Evolutionary conservation across 441 rosid genomes (phyloP).

Genomic region (Adansonia madagascariensis): DNA sequence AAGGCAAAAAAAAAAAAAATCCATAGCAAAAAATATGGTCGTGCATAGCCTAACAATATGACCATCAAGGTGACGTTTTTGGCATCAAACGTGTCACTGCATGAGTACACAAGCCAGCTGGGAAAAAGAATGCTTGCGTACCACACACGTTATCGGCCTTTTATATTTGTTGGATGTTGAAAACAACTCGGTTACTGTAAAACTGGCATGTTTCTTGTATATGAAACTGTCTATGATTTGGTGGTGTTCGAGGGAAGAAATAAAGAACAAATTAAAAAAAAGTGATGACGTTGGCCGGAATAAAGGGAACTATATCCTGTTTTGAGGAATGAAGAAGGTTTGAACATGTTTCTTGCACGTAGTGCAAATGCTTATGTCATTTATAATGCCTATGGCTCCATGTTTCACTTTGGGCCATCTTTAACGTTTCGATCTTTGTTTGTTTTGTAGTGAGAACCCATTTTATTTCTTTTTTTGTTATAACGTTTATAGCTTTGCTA

Average conservation of each 20-base stretch:
- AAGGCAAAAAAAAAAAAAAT: background rate
- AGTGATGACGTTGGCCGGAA: background rate
- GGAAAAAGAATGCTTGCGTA: conserved; percentile 29
- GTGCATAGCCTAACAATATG: conserved; percentile 4
- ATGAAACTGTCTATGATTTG: conserved; percentile 9
- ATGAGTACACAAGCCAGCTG: conserved; percentile 25
- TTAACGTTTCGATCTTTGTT: conserved; percentile 28
- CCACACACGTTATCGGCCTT: background rate
- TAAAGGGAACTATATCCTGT: conserved; percentile 17
- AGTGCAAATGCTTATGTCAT: conserved; percentile 34
- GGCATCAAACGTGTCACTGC: conserved; percentile 22
- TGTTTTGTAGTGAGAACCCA: conserved; percentile 1
- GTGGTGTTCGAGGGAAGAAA: background rate
- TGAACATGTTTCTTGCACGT: conserved; percentile 35
- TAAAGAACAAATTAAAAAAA: background rate
- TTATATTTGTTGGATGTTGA: background rate
- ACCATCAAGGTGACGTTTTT: conserved; percentile 27
- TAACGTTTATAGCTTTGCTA: conserved; percentile 36
- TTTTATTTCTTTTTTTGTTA: background rate
- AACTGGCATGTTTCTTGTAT: background rate
- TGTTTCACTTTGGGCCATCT: conserved; percentile 20
- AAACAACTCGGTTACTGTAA: conserved; percentile 19
- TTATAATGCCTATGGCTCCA: conserved; percentile 3
- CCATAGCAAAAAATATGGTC: background rate
- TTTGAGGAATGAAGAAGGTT: background rate